Conservation (phyloP, 208 protist species). For the Crithidia brevicula region DNA sequence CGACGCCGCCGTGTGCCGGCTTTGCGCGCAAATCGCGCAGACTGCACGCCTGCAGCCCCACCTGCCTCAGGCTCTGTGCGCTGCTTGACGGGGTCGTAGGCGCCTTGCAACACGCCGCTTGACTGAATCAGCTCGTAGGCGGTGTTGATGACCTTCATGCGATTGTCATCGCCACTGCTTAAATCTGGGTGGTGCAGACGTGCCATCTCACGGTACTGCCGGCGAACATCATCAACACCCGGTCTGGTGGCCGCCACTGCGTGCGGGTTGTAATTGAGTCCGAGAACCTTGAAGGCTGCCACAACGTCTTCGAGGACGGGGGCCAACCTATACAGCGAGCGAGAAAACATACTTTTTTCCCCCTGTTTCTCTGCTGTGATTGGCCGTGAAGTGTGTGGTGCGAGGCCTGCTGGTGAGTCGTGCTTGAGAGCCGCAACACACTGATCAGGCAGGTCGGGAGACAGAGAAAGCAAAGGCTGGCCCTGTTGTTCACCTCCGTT, state of each 20-base stretch:
- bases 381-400: too few relatives aligned
- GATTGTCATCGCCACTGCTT: conserved; percentile 81
- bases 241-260: conserved; percentile 33
- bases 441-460: too few relatives aligned
- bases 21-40: conserved; percentile 47
- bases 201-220: conserved; percentile 87
- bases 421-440: too few relatives aligned
- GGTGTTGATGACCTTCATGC: conserved; percentile 91
- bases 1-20: conserved; percentile 57
- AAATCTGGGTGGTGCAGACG: conserved; percentile 89
- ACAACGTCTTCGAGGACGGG: conserved; percentile 55
- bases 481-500: too few relatives aligned
- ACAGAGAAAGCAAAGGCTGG: too few relatives aligned
- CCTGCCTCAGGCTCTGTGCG: not conserved
- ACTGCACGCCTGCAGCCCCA: not conserved
- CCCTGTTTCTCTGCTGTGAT: too few relatives aligned
- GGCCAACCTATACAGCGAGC: conserved; percentile 4
- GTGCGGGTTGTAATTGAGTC: conserved; percentile 47
- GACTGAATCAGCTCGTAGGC: conserved; percentile 89
- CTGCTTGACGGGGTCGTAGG: not conserved
- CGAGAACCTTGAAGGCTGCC: conserved; percentile 80
- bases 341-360: too few relatives aligned
- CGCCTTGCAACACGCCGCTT: conserved; percentile 53
- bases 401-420: too few relatives aligned
- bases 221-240: conserved; percentile 56